These are phyloP conservation scores for Phaeoacremonium minimum DNA, from an alignment of 2,329 filamentous ascomycete species.

Conservation along the genomic window DNA sequence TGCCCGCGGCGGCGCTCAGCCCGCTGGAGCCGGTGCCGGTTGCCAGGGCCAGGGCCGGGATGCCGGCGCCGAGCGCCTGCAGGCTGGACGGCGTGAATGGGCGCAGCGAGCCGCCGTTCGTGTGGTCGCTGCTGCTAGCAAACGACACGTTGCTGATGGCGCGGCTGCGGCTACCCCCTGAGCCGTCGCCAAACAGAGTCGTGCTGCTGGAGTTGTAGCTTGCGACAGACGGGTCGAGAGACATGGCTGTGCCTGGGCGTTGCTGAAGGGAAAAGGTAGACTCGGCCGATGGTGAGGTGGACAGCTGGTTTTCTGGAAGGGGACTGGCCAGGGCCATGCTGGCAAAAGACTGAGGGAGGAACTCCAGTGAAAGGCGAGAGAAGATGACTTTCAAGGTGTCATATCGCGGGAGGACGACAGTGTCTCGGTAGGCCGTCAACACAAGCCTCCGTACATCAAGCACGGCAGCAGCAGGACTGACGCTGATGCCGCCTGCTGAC, in stretches of 20 bases:
- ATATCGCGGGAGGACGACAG: constrained; percentile 82
- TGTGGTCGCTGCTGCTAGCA: constrained; percentile 42
- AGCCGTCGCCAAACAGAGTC: constrained; percentile 67
- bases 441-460: constrained; percentile 88
- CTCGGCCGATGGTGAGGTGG: constrained; percentile 45
- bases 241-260: constrained; percentile 70
- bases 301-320: constrained; percentile 42
- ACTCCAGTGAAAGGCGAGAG: constrained; percentile 83
- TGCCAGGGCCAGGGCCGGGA: constrained; percentile 13
- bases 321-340: constrained; percentile 51
- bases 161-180: constrained; percentile 61
- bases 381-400: constrained; percentile 87
- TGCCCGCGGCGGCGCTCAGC: constrained; percentile 19
- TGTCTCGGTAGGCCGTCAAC: constrained; percentile 82
- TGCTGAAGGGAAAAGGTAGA: constrained; percentile 27
- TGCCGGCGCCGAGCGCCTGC: constrained; percentile 3
- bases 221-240: constrained; percentile 67
- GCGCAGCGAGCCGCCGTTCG: constrained; percentile 38
- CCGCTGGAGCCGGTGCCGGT: constrained; percentile 15
- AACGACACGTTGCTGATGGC: constrained; percentile 83
- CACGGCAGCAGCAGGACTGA: constrained; percentile 45
- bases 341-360: constrained; percentile 51
- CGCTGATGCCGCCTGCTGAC: constrained; percentile 27
- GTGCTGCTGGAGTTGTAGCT: constrained; percentile 78
- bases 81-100: constrained; percentile 41